Conservation (phyloP, 257 asterid genomes). For the Cinchona pubescens region DNA sequence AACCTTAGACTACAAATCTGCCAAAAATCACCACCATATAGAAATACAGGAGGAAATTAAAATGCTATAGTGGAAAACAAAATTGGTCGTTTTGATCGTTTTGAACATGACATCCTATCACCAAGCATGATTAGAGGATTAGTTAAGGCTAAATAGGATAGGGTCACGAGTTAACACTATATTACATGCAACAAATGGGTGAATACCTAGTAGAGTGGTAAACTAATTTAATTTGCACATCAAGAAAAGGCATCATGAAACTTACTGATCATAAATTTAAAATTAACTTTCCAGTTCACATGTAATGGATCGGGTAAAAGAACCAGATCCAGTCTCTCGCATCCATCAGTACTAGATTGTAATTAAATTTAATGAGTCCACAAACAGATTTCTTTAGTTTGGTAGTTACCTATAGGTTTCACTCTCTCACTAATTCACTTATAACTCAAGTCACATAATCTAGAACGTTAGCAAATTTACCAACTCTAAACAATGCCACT, state of each 20-base stretch:
- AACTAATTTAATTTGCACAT: background rate
- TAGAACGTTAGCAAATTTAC: background rate
- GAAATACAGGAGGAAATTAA: background rate
- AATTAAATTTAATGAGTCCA: background rate
- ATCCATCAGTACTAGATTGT: too few relatives aligned
- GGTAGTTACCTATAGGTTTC: background rate
- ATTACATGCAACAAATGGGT: background rate
- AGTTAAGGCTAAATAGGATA: background rate
- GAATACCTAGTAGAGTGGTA: background rate
- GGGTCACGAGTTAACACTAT: background rate
- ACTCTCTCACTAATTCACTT: background rate
- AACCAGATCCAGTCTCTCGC: too few relatives aligned
- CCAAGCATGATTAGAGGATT: background rate
- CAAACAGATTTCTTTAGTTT: background rate
- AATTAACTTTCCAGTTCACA: background rate
- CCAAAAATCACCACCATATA: background rate
- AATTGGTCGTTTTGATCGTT: background rate
- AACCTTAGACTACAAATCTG: slow-evolving; percentile 1
- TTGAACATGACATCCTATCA: background rate
- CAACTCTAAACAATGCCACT: background rate
- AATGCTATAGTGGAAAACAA: background rate
- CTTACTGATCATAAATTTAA: background rate
- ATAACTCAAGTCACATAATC: background rate
- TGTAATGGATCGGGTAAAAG: too few relatives aligned
- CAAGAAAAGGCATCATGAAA: background rate